Evolutionary conservation across 257 asterid species (phyloP).

Genomic region (Primulina eburnea): DNA sequence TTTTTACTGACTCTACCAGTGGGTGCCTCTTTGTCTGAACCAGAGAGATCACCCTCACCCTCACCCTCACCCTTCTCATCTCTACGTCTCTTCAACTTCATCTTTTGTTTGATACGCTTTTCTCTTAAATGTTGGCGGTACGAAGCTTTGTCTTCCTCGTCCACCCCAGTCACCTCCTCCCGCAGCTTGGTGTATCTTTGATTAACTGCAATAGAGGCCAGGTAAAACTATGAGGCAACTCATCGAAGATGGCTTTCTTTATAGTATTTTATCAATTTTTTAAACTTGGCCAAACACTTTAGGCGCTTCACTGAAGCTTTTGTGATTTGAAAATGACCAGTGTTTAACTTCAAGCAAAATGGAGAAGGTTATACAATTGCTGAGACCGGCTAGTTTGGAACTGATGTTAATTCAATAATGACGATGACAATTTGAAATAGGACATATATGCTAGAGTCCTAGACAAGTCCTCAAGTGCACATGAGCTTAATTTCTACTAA

Average conservation of each 20-base stretch:
- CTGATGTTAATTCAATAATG: background rate
- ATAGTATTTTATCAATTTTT: background rate
- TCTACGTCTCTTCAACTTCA: slow-evolving; percentile 62
- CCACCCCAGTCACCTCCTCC: slow-evolving; percentile 57
- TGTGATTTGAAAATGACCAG: background rate
- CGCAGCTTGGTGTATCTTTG: slow-evolving; percentile 62
- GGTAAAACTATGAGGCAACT: slow-evolving; percentile 7
- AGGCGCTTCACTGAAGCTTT: too few relatives aligned
- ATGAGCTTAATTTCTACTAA: background rate
- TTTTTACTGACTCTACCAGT: slow-evolving; percentile 36
- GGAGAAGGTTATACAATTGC: background rate
- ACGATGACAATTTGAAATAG: background rate
- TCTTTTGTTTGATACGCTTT: slow-evolving; percentile 66
- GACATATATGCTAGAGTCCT: background rate
- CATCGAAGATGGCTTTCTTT: background rate
- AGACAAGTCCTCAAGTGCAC: background rate
- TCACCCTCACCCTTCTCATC: slow-evolving; percentile 41
- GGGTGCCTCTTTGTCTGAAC: slow-evolving; percentile 37
- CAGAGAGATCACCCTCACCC: slow-evolving; percentile 42
- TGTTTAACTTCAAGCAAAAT: background rate
- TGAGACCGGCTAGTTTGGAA: background rate
- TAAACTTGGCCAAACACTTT: too few relatives aligned
- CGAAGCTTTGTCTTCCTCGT: slow-evolving; percentile 76
- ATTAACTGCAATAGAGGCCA: slow-evolving; percentile 43
- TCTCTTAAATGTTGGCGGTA: slow-evolving; percentile 68